A percentile compares a stretch with the other conserved stretches of the same genome.
phyloP scores from a whole-genome alignment of 441 rosid species.

The Populus hybrid region DNA sequence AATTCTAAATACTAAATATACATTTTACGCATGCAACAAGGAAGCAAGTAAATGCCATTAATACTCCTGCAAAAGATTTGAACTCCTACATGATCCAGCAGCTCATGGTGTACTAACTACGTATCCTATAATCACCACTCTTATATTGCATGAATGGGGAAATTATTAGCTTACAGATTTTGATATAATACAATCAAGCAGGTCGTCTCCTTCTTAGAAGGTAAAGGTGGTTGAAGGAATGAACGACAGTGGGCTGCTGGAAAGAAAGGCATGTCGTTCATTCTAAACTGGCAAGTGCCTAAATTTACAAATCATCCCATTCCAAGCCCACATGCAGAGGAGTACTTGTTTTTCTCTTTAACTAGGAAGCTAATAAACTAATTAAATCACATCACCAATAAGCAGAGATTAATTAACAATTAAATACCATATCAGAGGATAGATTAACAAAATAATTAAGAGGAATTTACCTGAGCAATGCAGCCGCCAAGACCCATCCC shows the following conservation, averaged over 20 bases:
- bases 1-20: not conserved
- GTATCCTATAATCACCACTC: not conserved
- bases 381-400: not conserved
- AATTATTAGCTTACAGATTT: not conserved
- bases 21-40: not conserved
- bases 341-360: not conserved
- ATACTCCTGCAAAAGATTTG: not conserved
- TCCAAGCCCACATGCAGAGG: not conserved
- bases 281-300: not conserved
- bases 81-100: not conserved
- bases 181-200: too few species aligned
- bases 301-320: not conserved
- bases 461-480: constrained; percentile 73
- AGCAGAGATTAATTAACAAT: too few species aligned
- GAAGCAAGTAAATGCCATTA: not conserved
- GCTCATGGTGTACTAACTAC: not conserved
- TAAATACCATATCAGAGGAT: not conserved
- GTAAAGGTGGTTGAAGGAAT: not conserved
- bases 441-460: not conserved
- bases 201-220: not conserved
- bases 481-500: constrained; percentile 98
- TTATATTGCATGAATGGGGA: not conserved
- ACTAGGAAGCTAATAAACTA: not conserved
- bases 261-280: not conserved
- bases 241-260: not conserved